Evolutionary conservation across 495 filamentous ascomycete species (phyloP).

Genomic region (Astrothelium subdiscretum): DNA sequence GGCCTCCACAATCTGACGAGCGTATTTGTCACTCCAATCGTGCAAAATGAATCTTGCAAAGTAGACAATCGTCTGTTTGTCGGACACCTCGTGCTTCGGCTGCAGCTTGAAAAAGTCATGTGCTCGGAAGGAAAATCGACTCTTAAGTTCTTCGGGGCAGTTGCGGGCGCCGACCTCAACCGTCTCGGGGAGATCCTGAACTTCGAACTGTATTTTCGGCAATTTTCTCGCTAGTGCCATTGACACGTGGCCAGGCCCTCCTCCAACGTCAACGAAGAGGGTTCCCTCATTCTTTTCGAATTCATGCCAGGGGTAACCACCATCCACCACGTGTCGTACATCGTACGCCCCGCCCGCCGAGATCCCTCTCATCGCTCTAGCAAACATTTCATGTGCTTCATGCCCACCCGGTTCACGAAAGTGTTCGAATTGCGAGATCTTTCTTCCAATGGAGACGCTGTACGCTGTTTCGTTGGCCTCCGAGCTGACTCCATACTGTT

Average conservation of each 20-base stretch:
- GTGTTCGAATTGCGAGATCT: constrained; percentile 6
- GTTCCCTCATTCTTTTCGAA: neutral
- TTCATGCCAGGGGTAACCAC: constrained; percentile 6
- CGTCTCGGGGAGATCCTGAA: constrained; percentile 5
- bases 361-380: constrained; percentile 5
- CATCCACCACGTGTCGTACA: constrained; percentile 2
- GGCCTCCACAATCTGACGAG: neutral
- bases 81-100: neutral
- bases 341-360: constrained; percentile 4
- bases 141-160: constrained; percentile 5
- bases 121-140: constrained; percentile 1
- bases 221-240: constrained; percentile 4
- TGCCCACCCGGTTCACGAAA: constrained; percentile 5
- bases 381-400: constrained; percentile 6
- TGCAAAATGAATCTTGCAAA: constrained; percentile 6
- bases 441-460: constrained; percentile 3
- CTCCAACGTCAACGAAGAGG: constrained; percentile 4
- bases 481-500: constrained; percentile 7
- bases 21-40: constrained; percentile 6
- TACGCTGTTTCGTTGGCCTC: constrained; percentile 7
- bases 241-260: constrained; percentile 4
- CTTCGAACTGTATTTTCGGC: constrained; percentile 2
- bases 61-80: neutral
- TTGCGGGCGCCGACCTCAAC: constrained; percentile 2
- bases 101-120: constrained; percentile 7